Conservation (phyloP, 108 stramenopile genomes). For the Nitzschia putrida region DNA sequence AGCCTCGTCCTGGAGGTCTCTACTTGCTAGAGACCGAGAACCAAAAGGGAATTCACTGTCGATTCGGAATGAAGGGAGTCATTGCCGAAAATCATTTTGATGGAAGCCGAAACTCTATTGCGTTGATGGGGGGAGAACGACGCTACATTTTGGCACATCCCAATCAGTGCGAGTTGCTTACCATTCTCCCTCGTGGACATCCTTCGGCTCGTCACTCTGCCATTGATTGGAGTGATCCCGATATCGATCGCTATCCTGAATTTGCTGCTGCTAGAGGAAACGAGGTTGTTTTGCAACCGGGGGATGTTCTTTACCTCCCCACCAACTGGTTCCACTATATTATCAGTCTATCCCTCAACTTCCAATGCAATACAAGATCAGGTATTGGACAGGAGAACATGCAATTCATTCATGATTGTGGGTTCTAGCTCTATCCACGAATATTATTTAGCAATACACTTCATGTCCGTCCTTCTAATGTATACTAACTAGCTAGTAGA, state of each 20-base stretch:
- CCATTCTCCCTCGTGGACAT: conserved; percentile 82
- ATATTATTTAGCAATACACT: no score
- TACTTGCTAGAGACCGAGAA: conserved; percentile 54
- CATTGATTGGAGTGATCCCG: conserved; percentile 91
- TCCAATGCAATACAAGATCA: conserved; percentile 93
- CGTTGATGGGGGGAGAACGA: conserved; percentile 74
- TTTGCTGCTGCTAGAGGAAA: conserved; percentile 69
- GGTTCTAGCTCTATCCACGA: conserved; percentile 32
- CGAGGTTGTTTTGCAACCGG: conserved; percentile 91
- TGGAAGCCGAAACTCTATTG: conserved; percentile 84
- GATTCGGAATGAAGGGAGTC: conserved; percentile 91
- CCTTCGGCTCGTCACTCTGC: conserved; percentile 90
- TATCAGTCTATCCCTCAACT: conserved; percentile 88
- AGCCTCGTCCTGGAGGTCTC: conserved; percentile 36
- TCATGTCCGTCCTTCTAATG: no score
- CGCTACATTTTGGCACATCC: conserved; percentile 91
- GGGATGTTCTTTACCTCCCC: conserved; percentile 93
- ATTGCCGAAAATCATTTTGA: conserved; percentile 92
- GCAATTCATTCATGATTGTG: conserved; percentile 47
- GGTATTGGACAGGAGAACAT: conserved; percentile 60
- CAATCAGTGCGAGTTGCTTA: conserved; percentile 77
- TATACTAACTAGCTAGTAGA: no score
- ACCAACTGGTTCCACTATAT: conserved; percentile 95
- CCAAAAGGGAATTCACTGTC: conserved; percentile 85
- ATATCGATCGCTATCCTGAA: conserved; percentile 73